phyloP scores from a whole-genome alignment of 345 rosid genomes.

The Pseudoturritis turrita region DNA sequence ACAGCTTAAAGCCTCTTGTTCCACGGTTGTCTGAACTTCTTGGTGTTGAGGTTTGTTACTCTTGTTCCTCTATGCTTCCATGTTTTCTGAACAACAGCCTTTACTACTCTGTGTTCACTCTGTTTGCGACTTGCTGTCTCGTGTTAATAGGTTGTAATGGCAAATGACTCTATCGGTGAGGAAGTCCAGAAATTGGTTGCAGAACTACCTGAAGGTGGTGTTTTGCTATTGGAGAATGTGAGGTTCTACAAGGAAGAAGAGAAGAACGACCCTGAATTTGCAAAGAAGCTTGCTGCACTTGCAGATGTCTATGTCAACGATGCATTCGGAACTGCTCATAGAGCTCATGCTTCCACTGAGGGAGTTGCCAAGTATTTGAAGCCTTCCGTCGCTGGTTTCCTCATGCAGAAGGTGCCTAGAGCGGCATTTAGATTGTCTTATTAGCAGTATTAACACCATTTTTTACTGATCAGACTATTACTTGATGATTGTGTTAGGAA shows the following conservation, averaged over 20 bases:
- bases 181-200: conserved; percentile 82
- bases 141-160: conserved; percentile 56
- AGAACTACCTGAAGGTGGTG: conserved; percentile 83
- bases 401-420: conserved; percentile 70
- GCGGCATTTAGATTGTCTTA: background rate
- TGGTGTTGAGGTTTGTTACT: conserved; percentile 61
- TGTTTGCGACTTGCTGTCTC: background rate
- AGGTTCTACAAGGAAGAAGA: conserved; percentile 94
- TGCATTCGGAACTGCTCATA: conserved; percentile 94
- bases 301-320: conserved; percentile 94
- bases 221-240: conserved; percentile 86
- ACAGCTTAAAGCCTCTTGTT: conserved; percentile 87
- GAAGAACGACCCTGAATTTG: conserved; percentile 88
- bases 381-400: conserved; percentile 96
- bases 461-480: background rate
- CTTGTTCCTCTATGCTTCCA: background rate
- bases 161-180: conserved; percentile 89
- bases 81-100: background rate
- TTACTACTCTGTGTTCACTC: background rate
- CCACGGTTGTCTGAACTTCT: conserved; percentile 82
- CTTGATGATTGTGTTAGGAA: conserved; percentile 42
- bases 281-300: conserved; percentile 87
- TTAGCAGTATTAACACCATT: background rate
- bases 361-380: conserved; percentile 87
- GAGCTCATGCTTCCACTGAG: conserved; percentile 98